A percentile compares a stretch with the other conserved stretches of the same genome.
Conservation (phyloP, 257 asterid genomes). For the Forsythia suspensa region DNA sequence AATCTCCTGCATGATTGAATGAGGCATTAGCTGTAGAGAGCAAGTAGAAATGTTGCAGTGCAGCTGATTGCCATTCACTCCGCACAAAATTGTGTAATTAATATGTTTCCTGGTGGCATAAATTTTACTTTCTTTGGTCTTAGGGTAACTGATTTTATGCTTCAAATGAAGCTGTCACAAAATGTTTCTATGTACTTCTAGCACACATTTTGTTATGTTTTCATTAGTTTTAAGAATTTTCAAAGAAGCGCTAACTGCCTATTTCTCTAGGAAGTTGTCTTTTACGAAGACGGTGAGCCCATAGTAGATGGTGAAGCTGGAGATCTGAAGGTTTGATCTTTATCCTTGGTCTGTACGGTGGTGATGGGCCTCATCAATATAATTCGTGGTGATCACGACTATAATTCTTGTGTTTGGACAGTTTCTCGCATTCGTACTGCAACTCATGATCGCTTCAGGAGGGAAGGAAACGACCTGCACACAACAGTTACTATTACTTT, state of each 20-base stretch:
- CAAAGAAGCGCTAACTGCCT: slow-evolving; percentile 1
- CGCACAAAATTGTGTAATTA: background rate
- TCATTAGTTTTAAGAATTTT: background rate
- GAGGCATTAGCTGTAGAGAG: background rate
- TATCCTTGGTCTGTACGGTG: background rate
- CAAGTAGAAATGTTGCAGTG: background rate
- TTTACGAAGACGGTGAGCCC: slow-evolving; percentile 96
- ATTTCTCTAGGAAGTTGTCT: slow-evolving; percentile 74
- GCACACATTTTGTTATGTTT: background rate
- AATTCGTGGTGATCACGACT: background rate
- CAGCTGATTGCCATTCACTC: background rate
- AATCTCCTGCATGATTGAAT: background rate
- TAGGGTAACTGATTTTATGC: background rate
- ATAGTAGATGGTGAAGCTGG: slow-evolving; percentile 96
- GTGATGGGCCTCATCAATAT: background rate
- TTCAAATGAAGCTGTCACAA: background rate
- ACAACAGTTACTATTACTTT: slow-evolving; percentile 77
- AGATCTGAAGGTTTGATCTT: slow-evolving; percentile 74
- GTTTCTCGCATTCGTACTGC: slow-evolving; percentile 92
- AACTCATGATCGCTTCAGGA: slow-evolving; percentile 78
- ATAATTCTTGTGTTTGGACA: slow-evolving; percentile 25
- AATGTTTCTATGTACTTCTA: background rate
- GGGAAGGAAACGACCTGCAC: slow-evolving; percentile 90
- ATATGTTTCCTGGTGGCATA: background rate
- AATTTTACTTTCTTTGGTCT: background rate